Conservation (phyloP, 768 basidiomycete species). For the Pulveroboletus ravenelii region DNA sequence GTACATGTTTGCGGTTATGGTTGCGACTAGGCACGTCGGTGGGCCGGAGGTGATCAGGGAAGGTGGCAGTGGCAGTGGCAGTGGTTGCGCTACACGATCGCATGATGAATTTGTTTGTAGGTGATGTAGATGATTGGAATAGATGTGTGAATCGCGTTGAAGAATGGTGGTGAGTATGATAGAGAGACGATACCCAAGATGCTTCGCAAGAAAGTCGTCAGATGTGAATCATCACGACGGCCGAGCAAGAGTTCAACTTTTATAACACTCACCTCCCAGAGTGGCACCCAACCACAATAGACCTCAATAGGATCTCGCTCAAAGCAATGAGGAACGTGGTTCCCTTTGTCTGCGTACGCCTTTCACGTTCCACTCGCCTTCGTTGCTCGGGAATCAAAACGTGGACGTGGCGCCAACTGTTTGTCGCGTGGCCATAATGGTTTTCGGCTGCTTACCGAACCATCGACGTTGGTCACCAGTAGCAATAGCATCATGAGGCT, state of each 20-base stretch:
- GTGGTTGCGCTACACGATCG: background rate
- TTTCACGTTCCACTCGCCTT: constrained; percentile 8
- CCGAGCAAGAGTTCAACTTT: background rate
- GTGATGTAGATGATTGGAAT: background rate
- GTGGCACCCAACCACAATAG: constrained; percentile 1
- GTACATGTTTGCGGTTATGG: background rate
- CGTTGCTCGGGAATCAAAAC: constrained; percentile 7
- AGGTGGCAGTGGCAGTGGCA: background rate
- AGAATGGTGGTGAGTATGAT: background rate
- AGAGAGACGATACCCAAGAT: background rate
- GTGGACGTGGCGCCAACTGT: background rate
- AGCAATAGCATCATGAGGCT: background rate
- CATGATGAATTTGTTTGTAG: background rate
- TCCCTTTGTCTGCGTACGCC: constrained; percentile 12
- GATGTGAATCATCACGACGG: background rate
- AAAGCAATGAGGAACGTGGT: background rate
- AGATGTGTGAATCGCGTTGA: background rate
- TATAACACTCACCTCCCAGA: constrained; percentile 4
- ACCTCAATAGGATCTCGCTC: background rate
- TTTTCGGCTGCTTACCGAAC: background rate
- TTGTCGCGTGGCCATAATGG: constrained; percentile 6
- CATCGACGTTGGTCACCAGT: background rate
- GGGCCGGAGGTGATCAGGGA: background rate
- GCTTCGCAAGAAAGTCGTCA: background rate
- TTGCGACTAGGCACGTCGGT: background rate